Evolutionary conservation across 805 yeast species (phyloP).

Genomic region (Scheffersomyces ergatensis): DNA sequence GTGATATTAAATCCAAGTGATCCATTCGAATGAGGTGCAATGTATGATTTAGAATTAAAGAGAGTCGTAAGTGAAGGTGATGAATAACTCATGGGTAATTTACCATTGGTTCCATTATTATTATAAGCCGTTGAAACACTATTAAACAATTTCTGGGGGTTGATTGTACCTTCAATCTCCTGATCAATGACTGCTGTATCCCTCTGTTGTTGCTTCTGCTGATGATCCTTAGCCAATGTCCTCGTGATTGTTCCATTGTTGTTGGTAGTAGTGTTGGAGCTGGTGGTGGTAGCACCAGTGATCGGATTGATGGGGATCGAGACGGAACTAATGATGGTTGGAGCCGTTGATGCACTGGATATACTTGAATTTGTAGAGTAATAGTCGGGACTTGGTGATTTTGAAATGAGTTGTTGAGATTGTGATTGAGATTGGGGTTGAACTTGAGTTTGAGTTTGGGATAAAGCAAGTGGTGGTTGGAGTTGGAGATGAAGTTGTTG

Average conservation of each 20-base stretch:
- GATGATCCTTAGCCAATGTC: not conserved
- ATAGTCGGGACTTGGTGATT: constrained; percentile 15
- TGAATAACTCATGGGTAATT: constrained; percentile 7
- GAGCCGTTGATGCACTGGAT: not conserved
- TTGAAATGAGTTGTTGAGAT: constrained; percentile 7
- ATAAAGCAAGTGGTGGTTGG: not conserved
- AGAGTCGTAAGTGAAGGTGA: constrained; percentile 16
- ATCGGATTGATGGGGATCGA: not conserved
- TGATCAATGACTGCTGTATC: not conserved
- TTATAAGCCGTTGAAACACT: no score
- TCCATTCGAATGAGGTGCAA: no score
- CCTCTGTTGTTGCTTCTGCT: no score
- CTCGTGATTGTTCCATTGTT: not conserved
- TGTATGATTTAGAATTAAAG: constrained; percentile 1
- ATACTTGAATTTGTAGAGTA: constrained; percentile 3
- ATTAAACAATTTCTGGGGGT: constrained; percentile 26
- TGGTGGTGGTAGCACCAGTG: no score
- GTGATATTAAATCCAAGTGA: no score
- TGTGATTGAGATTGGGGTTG: not conserved
- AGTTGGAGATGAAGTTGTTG: no score
- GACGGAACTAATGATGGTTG: not conserved
- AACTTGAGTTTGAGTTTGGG: not conserved
- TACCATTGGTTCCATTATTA: not conserved
- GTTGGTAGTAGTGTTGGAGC: no score
- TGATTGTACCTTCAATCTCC: constrained; percentile 23